Base-by-base conservation (phyloP, 768 basidiomycete species). In the Mycena alexandri region DNA sequence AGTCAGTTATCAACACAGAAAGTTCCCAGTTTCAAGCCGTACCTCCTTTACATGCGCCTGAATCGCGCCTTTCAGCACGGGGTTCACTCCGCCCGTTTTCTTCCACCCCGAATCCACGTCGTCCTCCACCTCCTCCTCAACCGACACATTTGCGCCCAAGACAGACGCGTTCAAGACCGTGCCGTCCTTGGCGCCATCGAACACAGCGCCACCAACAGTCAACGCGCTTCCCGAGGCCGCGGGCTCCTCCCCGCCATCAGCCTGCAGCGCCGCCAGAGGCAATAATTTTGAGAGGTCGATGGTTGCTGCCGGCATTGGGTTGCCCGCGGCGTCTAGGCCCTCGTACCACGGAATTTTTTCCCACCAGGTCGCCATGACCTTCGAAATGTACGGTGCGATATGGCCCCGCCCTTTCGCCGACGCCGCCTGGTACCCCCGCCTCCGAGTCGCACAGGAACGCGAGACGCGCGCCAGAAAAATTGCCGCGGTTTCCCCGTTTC, bases 381-480 rank as follows among this genome's bases (percentile, higher is more conserved):
- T 56, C 2, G 38, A 22, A 19, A 56, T 42, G 42, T 42, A 56
- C 7, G 5, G 13, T 2, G 25, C 5, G 16, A 56, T 22, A 5
- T 56, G 5, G 7, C 53, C 53, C 13, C 53, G 2, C 5, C 41
- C 55, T 25, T 56, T 42, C 22, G 5, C 10, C 4, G 38, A 43
- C 38, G 7, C 55, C 8, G 17, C 41, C 21, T 43, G 10, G 25
- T 56, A 56, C 21, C 41, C 21, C 21, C 21, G 22, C 42, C 25
- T 14, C 16, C 38, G n/a, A 38, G 21, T 56, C 41, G 14, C 6
- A 5, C 5, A 43, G 42, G 5, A 43, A 43, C 11, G 24, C 55
- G 9, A 56, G 55, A 4, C 55, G 55, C 41, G 10, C 22, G 2
- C 55, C 55, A 2, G 41, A 42, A 38, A 56, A 56, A 56, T 56